Conservation (phyloP, 208 protist species). For the Trypanosoma avium region DNA sequence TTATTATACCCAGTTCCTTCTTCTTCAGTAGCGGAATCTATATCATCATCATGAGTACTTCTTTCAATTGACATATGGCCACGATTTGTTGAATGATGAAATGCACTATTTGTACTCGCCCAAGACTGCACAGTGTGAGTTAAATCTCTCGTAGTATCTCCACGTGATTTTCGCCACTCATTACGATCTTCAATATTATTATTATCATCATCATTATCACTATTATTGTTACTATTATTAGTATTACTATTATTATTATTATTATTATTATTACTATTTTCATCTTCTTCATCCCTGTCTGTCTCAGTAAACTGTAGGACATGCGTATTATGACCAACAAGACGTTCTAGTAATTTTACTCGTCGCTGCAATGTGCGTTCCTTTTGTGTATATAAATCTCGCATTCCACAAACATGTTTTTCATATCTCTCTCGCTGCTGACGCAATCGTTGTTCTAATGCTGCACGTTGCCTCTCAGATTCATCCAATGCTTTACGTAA, state of each 20-base stretch:
- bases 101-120: too few species aligned
- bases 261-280: background rate
- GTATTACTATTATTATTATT: background rate
- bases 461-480: background rate
- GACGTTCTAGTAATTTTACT: slow-evolving; percentile 12
- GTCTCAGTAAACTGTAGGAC: background rate
- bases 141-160: background rate
- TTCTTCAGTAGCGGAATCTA: too few species aligned
- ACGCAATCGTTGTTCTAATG: slow-evolving; percentile 1
- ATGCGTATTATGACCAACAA: background rate
- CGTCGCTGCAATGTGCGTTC: slow-evolving; percentile 18
- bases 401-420: slow-evolving; percentile 19
- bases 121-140: background rate
- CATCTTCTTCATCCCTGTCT: too few species aligned
- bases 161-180: background rate
- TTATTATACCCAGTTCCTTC: too few species aligned
- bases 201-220: background rate
- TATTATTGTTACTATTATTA: background rate
- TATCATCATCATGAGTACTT: too few species aligned
- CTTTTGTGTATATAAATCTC: slow-evolving; percentile 20
- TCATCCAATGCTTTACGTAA: slow-evolving; percentile 9
- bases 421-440: slow-evolving; percentile 13
- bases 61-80: too few species aligned
- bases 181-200: background rate
- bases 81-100: too few species aligned